Conservation (phyloP, 139 green algal genomes). For the Closterium sp. region DNA sequence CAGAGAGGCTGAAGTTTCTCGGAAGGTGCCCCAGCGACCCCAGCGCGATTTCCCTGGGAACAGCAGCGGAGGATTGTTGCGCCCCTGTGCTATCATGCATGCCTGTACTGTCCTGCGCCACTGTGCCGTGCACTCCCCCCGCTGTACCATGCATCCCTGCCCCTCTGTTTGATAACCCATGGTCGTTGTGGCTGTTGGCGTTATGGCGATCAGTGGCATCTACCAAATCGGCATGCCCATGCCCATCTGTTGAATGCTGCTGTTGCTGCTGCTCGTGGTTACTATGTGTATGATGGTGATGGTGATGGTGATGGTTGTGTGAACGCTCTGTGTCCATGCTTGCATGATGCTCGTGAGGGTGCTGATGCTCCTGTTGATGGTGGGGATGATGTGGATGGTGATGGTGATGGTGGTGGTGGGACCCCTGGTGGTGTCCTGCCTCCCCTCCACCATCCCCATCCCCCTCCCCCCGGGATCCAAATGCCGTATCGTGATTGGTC, state of each 20-base stretch:
- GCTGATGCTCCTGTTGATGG: conserved; percentile 2
- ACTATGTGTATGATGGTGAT: neutral
- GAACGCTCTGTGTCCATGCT: neutral
- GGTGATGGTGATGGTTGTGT: neutral
- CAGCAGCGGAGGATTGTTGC: neutral
- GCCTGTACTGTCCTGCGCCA: neutral
- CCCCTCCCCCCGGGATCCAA: neutral
- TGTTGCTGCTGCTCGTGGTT: neutral
- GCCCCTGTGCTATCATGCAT: neutral
- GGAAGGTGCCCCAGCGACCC: conserved; percentile 29
- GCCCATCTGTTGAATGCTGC: neutral
- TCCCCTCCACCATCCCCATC: neutral
- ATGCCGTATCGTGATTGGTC: neutral
- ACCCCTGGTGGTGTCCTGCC: neutral
- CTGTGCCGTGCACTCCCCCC: too few species aligned
- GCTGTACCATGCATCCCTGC: neutral
- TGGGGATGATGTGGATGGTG: neutral
- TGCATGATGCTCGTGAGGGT: neutral
- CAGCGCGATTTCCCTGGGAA: neutral
- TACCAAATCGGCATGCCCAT: neutral
- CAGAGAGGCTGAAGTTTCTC: conserved; percentile 46
- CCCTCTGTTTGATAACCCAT: neutral
- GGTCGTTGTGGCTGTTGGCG: neutral
- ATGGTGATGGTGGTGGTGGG: neutral
- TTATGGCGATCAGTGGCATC: neutral